phyloP scores from a whole-genome alignment of 768 basidiomycete species.

The Trametes cingulata region DNA sequence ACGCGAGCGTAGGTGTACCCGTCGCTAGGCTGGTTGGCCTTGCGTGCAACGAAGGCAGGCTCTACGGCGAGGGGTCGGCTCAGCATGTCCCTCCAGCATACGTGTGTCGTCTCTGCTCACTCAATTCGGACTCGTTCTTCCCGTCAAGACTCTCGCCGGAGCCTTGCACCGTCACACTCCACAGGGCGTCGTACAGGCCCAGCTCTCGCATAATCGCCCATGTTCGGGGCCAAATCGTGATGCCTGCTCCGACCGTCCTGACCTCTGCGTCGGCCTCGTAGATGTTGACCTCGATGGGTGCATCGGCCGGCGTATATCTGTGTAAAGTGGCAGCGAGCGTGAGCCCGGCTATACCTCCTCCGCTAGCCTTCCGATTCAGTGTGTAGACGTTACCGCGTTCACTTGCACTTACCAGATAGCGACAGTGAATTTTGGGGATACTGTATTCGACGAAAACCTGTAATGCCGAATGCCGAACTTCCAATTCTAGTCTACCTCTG shows the following conservation, averaged over 20 bases:
- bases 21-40: conserved; percentile 19
- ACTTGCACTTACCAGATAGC: not conserved
- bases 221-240: conserved; percentile 47
- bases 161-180: conserved; percentile 15
- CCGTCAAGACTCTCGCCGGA: no score
- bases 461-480: no score
- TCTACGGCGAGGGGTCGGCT: conserved; percentile 3
- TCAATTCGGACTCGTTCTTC: not conserved
- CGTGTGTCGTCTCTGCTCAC: not conserved
- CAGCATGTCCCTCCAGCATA: no score
- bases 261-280: conserved; percentile 48
- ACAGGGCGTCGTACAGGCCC: conserved; percentile 32
- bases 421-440: not conserved
- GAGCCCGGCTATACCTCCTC: conserved; percentile 42
- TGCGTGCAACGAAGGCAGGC: conserved; percentile 26
- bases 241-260: conserved; percentile 40
- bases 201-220: conserved; percentile 45
- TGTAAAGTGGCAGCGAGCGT: conserved; percentile 40
- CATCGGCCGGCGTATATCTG: conserved; percentile 26
- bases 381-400: not conserved
- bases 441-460: no score
- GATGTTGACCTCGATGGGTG: conserved; percentile 35
- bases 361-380: not conserved
- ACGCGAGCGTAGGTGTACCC: conserved; percentile 18
- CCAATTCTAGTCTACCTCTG: no score